Base-by-base conservation (phyloP, 208 protist species). In the Trypanosoma congolense region DNA sequence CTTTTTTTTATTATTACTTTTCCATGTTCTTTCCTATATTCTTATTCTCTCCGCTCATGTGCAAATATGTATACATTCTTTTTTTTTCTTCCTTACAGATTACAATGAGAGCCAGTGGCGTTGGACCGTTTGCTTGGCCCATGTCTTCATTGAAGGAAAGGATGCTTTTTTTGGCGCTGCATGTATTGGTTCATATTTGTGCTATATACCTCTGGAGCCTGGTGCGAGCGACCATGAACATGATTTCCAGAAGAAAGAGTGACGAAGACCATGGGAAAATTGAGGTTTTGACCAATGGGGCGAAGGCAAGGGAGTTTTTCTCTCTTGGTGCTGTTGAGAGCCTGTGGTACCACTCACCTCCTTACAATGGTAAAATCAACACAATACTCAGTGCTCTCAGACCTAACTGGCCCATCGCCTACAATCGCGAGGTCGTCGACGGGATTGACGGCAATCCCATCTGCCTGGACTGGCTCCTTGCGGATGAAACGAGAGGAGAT, bases 301-400 rank as follows among this genome's bases (percentile, higher is more conserved):
- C 6, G 9, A 38, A 6, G 33, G 6, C 33, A 6, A 38, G 12
- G 12, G 33, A 16, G 18, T 44, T 59, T 36, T 82, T 82, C 41
- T 26, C 44, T n/a, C 69, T 88, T 38, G 60, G 74, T 45, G 35
- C 14, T 8, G 10, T 69, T 14, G 29, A 68, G 14, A 29, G 26
- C 35, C 2, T 68, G 16, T 50, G 35, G 3, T 90, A 87, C 65
- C 33, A 48, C 3, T 65, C 75, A 36, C 83, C 76, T 5, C 51
- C 49, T 16, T 84, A 80, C 60, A 79, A 65, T 53, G 83, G 83
- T 5, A 78, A 87, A 46, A 56, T 76, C 4, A 60, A 61, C 31
- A 90, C 83, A 14, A 70, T 87, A n/a, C 56, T 90, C 12, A 82
- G 83, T 49, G 68, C 70, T 42, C 72, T 87, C 30, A 72, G 79